Base-by-base conservation (phyloP, 768 basidiomycete species). In the Kwoniella dejecticola region DNA sequence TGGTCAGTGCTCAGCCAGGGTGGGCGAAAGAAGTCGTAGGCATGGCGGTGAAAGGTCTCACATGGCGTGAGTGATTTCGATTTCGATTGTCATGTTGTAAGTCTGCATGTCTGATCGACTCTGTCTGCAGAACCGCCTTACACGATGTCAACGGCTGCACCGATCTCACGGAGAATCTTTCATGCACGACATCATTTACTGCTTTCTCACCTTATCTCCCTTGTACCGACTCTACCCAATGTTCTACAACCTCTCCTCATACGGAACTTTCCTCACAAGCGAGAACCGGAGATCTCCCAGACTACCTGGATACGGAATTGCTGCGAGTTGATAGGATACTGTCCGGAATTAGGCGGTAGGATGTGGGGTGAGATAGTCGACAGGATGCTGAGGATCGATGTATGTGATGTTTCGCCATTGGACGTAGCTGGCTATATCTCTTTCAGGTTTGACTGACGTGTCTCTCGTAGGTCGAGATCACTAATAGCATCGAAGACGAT, bases 341-440 rank as follows among this genome's bases (percentile, higher is more conserved):
- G 94, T 72, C 87, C 90, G 0, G 93, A 91, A 74, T 81, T 97
- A 21, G 71, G 75, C 1, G 92, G 93, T 64, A 87, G 87, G 67
- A 87, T 97, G 41, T 81, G 97, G 31, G 88, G 87, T 2, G 87
- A 88, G 0, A 90, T 97, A 31, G 84, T 99, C 23, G 93, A 96
- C 77, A 87, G 92, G n/a, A 89, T 92, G 27, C 87, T 98, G 30
- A 88, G 94, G 79, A 93, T 99, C 60, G 96, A 99, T 78, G 95
- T 94, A 71, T 58, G 90, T 83, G 11, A 24, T 15, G 17, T 11
- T 21, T 13, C 10, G 17, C 8, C 36, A 8, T 24, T 4, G 26
- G 31, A 54, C 6, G 19, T 6, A 6, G 6, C 21, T 5, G 19
- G 31, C 54, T 36, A 24, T 57, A 4, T 41, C 8, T 26, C 12